phyloP scores from a whole-genome alignment of 2,329 filamentous ascomycete genomes.

The Cladorrhinum sp. region DNA sequence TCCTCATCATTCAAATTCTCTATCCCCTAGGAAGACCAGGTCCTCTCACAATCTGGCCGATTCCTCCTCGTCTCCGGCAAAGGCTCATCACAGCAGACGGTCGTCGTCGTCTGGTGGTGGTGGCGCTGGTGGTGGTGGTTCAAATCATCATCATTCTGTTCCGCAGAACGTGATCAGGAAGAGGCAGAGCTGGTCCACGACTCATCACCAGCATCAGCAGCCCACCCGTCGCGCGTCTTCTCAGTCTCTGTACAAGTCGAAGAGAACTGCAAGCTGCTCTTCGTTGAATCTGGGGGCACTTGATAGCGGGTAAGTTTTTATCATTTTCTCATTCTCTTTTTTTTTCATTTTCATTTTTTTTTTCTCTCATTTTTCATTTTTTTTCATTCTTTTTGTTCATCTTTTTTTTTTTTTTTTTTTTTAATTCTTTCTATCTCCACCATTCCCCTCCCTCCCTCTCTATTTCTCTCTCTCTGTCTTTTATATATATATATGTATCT shows the following conservation, averaged over 20 bases:
- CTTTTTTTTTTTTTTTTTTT: too few relatives aligned
- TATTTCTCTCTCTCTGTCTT: slow-evolving; percentile 2
- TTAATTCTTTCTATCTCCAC: too few relatives aligned
- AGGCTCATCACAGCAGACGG: neutral
- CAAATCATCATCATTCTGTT: too few relatives aligned
- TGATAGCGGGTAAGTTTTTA: too few relatives aligned
- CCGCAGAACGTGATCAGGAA: slow-evolving; percentile 32
- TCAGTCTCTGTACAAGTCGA: neutral
- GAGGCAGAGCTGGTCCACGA: slow-evolving; percentile 35
- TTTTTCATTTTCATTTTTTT: too few relatives aligned
- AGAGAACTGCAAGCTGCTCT: neutral
- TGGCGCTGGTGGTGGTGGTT: neutral
- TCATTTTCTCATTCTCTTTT: too few relatives aligned
- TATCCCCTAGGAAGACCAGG: slow-evolving; percentile 41
- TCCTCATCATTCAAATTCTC: slow-evolving; percentile 36
- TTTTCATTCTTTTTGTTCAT: too few relatives aligned
- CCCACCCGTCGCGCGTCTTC: neutral
- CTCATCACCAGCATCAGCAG: neutral
- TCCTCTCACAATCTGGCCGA: slow-evolving; percentile 22
- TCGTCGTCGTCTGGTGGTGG: neutral
- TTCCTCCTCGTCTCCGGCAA: slow-evolving; percentile 16
- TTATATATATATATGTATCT: neutral
- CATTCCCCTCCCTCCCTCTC: too few relatives aligned
- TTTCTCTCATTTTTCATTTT: too few relatives aligned
- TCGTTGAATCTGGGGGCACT: neutral